Percentiles rank a stretch among this genome's conserved stretches.
Conservation (phyloP, 1,139 yeast genomes). For the Scheffersomyces parashehatae region DNA sequence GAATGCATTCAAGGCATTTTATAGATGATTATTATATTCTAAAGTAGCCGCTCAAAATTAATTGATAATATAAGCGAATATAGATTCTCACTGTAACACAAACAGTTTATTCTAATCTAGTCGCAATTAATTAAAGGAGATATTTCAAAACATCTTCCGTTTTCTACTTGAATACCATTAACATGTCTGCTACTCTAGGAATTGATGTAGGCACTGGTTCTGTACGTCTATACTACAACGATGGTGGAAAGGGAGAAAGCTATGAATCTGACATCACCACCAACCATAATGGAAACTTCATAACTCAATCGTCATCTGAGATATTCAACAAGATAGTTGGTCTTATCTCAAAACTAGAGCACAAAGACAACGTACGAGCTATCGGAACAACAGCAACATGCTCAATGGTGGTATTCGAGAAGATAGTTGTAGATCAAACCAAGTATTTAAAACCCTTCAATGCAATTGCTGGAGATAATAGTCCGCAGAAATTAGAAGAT, state of each 20-base stretch:
- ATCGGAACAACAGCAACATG: conserved; percentile 51
- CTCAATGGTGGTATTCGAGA: conserved; percentile 47
- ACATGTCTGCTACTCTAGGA: conserved; percentile 29
- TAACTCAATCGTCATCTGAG: conserved; percentile 47
- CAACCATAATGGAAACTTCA: conserved; percentile 11
- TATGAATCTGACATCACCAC: conserved; percentile 19
- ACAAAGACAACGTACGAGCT: not conserved
- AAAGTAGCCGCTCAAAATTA: no score
- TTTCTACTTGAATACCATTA: no score
- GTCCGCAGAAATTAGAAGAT: conserved; percentile 28
- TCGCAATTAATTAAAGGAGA: no score
- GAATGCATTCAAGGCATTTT: no score
- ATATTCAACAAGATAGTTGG: conserved; percentile 20
- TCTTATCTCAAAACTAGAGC: conserved; percentile 1
- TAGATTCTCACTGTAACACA: no score
- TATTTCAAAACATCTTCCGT: no score
- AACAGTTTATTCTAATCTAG: no score
- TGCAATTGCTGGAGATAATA: conserved; percentile 3
- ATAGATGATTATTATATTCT: no score
- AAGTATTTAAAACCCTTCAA: conserved; percentile 25
- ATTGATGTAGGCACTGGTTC: conserved; percentile 59
- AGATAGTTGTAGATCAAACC: conserved; percentile 7
- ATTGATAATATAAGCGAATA: no score
- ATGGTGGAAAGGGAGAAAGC: conserved; percentile 14
- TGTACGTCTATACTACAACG: conserved; percentile 37